A percentile compares a stretch with the other conserved stretches of the same genome.
These are phyloP conservation scores for Torulaspora maleeae DNA, from an alignment of 805 yeast genomes.

Conservation along the genomic window DNA sequence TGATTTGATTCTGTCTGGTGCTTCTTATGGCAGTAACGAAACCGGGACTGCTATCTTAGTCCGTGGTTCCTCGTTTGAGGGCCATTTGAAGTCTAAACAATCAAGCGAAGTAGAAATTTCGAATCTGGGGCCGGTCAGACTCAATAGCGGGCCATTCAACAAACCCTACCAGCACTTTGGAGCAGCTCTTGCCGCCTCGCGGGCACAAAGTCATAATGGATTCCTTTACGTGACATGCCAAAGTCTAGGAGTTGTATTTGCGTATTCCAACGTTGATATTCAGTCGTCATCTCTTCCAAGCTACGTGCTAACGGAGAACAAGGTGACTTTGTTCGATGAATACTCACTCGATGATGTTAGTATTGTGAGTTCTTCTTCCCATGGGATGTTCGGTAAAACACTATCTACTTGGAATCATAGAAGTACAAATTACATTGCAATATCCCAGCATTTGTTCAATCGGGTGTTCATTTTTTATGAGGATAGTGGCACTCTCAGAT, in stretches of 20 bases:
- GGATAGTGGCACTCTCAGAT: conserved; percentile 8
- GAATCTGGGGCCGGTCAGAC: conserved; percentile 5
- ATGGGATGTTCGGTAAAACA: conserved; percentile 26
- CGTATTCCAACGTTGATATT: conserved; percentile 10
- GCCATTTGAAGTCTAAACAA: conserved; percentile 17
- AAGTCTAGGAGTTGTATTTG: conserved; percentile 21
- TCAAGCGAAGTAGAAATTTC: conserved; percentile 7
- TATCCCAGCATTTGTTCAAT: conserved; percentile 25
- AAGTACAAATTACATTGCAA: conserved; percentile 16
- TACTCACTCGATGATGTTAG: conserved; percentile 9
- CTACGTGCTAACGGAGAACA: conserved; percentile 13
- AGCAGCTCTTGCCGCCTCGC: conserved; percentile 14
- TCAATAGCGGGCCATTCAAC: conserved; percentile 16
- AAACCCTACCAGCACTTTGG: conserved; percentile 25
- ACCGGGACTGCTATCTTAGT: conserved; percentile 18
- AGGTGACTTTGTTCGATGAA: conserved; percentile 9
- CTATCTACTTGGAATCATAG: conserved; percentile 13
- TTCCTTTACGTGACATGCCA: conserved; percentile 22
- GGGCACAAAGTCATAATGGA: not conserved
- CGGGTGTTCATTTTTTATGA: conserved; percentile 22
- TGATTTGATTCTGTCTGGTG: conserved; percentile 45
- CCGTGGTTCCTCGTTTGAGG: conserved; percentile 15
- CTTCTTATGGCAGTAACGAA: conserved; percentile 37
- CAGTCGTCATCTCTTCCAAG: conserved; percentile 15
- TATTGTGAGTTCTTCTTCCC: conserved; percentile 15